These are phyloP conservation scores for Rhizophora mangle DNA, from an alignment of 345 rosid genomes.

Conservation along the genomic window DNA sequence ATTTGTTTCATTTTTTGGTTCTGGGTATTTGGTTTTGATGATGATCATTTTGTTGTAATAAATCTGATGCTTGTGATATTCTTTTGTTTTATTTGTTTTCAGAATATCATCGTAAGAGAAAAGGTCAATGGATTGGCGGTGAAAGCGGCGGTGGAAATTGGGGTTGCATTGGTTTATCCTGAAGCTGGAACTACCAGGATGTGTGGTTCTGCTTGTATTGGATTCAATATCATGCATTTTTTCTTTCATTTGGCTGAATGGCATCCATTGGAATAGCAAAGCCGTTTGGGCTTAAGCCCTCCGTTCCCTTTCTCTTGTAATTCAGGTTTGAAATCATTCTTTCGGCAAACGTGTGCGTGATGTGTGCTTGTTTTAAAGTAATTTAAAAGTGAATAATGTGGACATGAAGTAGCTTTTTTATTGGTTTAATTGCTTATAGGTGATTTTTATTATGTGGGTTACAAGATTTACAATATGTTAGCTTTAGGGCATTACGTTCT, in stretches of 20 bases:
- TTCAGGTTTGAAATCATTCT: slow-evolving; percentile 24
- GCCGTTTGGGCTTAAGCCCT: slow-evolving; percentile 51
- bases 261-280: slow-evolving; percentile 76
- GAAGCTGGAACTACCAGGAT: slow-evolving; percentile 50
- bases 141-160: slow-evolving; percentile 2
- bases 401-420: neutral
- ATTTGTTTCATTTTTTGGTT: neutral
- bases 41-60: neutral
- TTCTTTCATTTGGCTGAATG: slow-evolving; percentile 80
- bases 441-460: neutral
- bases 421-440: neutral
- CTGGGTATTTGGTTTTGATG: neutral
- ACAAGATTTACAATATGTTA: slow-evolving; percentile 6
- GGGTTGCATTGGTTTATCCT: neutral
- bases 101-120: neutral
- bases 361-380: no score
- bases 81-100: neutral
- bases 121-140: slow-evolving; percentile 19
- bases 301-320: slow-evolving; percentile 7
- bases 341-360: neutral
- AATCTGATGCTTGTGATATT: neutral
- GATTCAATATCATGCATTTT: slow-evolving; percentile 41
- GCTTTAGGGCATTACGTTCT: slow-evolving; percentile 7
- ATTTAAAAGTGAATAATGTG: neutral
- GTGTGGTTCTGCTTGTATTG: slow-evolving; percentile 41